Evolutionary conservation across 768 basidiomycete species (phyloP).

Genomic region (Naematelia encephala): DNA sequence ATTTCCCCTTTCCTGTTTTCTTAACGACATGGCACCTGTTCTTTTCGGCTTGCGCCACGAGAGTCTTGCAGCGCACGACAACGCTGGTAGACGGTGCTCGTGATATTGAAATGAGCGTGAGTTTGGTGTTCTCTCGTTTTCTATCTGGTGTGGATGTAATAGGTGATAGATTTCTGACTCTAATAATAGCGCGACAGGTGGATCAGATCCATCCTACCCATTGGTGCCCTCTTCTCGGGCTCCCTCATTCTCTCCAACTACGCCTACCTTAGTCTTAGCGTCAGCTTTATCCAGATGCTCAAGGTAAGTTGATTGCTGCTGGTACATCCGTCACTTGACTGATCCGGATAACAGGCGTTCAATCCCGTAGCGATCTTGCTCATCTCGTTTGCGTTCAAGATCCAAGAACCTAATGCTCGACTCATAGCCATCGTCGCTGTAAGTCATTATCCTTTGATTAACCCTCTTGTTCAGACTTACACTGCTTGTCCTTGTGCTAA

Average conservation of each 20-base stretch:
- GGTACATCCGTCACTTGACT: neutral
- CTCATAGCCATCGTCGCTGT: constrained; percentile 72
- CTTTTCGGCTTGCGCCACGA: constrained; percentile 58
- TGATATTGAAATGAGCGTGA: constrained; percentile 60
- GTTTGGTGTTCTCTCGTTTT: constrained; percentile 7
- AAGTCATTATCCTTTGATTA: constrained; percentile 16
- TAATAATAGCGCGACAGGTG: constrained; percentile 55
- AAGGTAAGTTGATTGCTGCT: constrained; percentile 58
- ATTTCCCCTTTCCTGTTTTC: constrained; percentile 88
- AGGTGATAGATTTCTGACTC: neutral
- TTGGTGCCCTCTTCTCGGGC: constrained; percentile 88
- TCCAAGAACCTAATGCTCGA: constrained; percentile 79
- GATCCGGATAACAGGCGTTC: constrained; percentile 37
- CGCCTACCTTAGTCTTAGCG: constrained; percentile 83
- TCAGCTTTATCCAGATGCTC: constrained; percentile 97
- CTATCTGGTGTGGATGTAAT: neutral
- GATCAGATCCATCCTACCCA: constrained; percentile 81
- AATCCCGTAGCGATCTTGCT: constrained; percentile 58
- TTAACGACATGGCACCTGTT: constrained; percentile 81
- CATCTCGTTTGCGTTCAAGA: constrained; percentile 85
- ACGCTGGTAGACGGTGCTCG: constrained; percentile 49
- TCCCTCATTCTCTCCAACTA: constrained; percentile 90
- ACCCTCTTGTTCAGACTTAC: neutral
- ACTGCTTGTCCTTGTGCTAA: too few species aligned
- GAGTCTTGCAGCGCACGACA: constrained; percentile 47